Base-by-base conservation (phyloP, 257 asterid species). In the Solanum bulbocastanum region DNA sequence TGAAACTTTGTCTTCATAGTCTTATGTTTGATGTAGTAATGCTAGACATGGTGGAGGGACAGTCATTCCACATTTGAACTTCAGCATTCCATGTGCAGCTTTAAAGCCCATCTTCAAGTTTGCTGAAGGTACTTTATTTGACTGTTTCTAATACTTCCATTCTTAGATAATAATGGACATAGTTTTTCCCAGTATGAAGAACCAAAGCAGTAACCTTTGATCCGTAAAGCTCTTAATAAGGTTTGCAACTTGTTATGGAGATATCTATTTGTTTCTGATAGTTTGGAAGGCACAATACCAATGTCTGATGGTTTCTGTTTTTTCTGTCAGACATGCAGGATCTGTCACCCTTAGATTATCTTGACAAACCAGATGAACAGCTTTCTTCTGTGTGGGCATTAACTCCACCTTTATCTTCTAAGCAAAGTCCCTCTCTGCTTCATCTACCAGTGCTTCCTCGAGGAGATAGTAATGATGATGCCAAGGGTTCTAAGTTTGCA, bases 1-100 rank as follows among this genome's bases (percentile, higher is more conserved):
- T 75, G 69, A 90, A 83, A 66, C 58, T 65, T 84, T 30, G 27
- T 74, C 87, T 78, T 83, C 56, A 71, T 74, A 56, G 62, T 58
- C 68, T 49, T 42, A 88, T 56, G 89, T 56, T 88, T 86, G 76
- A 71, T 75, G 42, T 95, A 97, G 99, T 94, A 97, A 97, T 85
- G 99, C 99, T 30, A 96, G 94, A 92, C 99, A 97, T 35, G 99
- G 99, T 90, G 99, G 99, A 88, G 99, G 99, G 84, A 93, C 94
- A 23, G 95, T 97, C n/a, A 95, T 97, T 76, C 99, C 99, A 27
- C 96, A 96, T 91, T 90, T 97, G 95, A 97, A 97, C 94, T 97
- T 97, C 91, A 96, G 99, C 97, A 97, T 97, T 60, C 98, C 99
- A 14, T 96, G 96, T 85, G 95, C 96, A 86, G 98, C 99, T 87